phyloP scores from a whole-genome alignment of 176 grass and related monocot genomes.

The Hyparrhenia diplandra region DNA sequence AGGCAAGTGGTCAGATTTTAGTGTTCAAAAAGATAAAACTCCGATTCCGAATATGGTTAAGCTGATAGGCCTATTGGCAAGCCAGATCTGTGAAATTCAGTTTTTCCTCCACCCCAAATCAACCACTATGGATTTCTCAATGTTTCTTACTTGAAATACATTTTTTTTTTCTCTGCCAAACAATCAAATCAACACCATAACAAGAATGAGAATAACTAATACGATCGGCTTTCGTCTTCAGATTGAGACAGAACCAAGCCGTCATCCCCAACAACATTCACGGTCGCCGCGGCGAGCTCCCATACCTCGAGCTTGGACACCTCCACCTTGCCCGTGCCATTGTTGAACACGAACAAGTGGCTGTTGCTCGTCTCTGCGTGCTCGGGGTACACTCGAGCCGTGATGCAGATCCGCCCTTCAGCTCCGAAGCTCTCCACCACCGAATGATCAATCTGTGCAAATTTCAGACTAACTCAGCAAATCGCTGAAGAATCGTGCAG shows the following conservation, averaged over 20 bases:
- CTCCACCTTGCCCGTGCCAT: conserved; percentile 36
- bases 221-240: not conserved
- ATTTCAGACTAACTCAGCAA: not conserved
- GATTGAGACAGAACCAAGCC: not conserved
- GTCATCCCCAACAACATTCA: conserved; percentile 13
- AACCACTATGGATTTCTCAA: too few species aligned
- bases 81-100: too few species aligned
- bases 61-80: too few species aligned
- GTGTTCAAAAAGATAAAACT: too few species aligned
- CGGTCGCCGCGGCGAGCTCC: conserved; percentile 47
- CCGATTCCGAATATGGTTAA: too few species aligned
- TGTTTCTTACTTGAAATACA: too few species aligned
- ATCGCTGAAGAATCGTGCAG: not conserved
- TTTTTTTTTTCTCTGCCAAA: too few species aligned
- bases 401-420: conserved; percentile 55
- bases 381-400: conserved; percentile 63
- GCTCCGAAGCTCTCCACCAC: conserved; percentile 71
- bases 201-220: not conserved
- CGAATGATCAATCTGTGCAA: conserved; percentile 65
- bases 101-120: too few species aligned
- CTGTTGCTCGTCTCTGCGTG: conserved; percentile 15
- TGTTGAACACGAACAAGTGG: conserved; percentile 60
- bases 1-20: too few species aligned
- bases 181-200: too few species aligned
- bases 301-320: conserved; percentile 53